Evolutionary conservation across 176 grass and related monocot species (phyloP), one percentile per base, ranked within the genome.

Genomic region (Thalia dealbata): DNA sequence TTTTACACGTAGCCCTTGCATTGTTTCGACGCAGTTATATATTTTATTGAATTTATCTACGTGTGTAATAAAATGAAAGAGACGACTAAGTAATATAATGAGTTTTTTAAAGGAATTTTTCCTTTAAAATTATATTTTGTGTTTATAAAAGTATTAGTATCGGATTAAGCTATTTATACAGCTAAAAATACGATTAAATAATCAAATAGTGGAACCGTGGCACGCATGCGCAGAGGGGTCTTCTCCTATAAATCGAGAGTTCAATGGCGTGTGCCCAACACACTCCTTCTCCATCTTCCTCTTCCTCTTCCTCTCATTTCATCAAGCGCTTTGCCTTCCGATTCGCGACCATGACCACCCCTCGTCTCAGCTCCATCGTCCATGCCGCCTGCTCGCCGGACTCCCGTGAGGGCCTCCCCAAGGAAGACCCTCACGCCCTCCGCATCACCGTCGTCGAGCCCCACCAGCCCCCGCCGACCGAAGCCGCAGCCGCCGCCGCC

Each of bases 361-460:
- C 62, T 23, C 70, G 82, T 42, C 46, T 58, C 14, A 84, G 59
- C 74, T 88, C 78, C 24, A 70, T 82, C 1, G 82, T 92, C 28
- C 86, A 87, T 50, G 83, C 62, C 14, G 3, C 43, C 19, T n/a
- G 71, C 0, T 9, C 48, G 3, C 46, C 67, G 45, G 76, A 66
- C 62, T 26, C 50, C n/a, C 43, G n/a, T 10, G 73, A 35, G 54
- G 32, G 44, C 42, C 42, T 9, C 45, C 10, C 32, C 1, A 69
- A 44, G 71, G 54, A 70, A 0, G 63, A 9, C 0, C 71, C 51
- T 1, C 27, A 44, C 23, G 43, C 29, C 18, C 54, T 22, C 64
- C 62, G 50, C 2, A 28, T 41, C 44, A 18, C 46, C 61, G 16
- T 18, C 26, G 42, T n/a, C n/a, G n/a, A n/a, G n/a, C n/a, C n/a